These are phyloP conservation scores for Aureobasidium subglaciale DNA, from an alignment of 2,329 filamentous ascomycete genomes.

Conservation along the genomic window DNA sequence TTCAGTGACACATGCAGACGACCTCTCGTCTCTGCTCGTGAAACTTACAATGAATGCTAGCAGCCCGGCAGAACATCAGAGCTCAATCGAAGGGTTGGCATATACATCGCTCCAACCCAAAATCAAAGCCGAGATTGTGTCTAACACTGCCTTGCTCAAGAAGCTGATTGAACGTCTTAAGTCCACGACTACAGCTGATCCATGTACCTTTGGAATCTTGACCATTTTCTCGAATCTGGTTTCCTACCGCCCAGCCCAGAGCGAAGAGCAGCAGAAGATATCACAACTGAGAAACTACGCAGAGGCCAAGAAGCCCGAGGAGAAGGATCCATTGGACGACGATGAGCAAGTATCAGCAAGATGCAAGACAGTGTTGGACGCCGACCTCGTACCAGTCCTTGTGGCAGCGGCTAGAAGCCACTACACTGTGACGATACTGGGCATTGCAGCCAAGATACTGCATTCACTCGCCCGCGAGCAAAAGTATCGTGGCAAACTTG, in stretches of 20 bases:
- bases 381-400: slow-evolving; percentile 68
- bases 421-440: slow-evolving; percentile 64
- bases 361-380: slow-evolving; percentile 71
- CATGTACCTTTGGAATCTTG: slow-evolving; percentile 68
- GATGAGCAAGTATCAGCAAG: slow-evolving; percentile 68
- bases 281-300: slow-evolving; percentile 90
- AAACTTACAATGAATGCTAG: slow-evolving; percentile 57
- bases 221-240: slow-evolving; percentile 84
- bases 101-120: slow-evolving; percentile 82
- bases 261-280: slow-evolving; percentile 90
- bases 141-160: slow-evolving; percentile 61
- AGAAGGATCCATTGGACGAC: slow-evolving; percentile 63
- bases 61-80: slow-evolving; percentile 45
- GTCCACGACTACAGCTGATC: slow-evolving; percentile 29
- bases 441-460: slow-evolving; percentile 68
- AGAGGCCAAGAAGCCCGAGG: slow-evolving; percentile 62
- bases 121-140: slow-evolving; percentile 73
- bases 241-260: slow-evolving; percentile 65
- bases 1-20: slow-evolving; percentile 29
- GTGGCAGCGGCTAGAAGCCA: slow-evolving; percentile 41
- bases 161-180: slow-evolving; percentile 59
- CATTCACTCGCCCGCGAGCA: slow-evolving; percentile 69
- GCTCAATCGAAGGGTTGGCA: slow-evolving; percentile 82
- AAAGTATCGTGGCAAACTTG: slow-evolving; percentile 67
- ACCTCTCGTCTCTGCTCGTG: slow-evolving; percentile 50